Evolutionary conservation across 352 stramenopile species (phyloP).

Genomic region (Phytopythium mirpurense): DNA sequence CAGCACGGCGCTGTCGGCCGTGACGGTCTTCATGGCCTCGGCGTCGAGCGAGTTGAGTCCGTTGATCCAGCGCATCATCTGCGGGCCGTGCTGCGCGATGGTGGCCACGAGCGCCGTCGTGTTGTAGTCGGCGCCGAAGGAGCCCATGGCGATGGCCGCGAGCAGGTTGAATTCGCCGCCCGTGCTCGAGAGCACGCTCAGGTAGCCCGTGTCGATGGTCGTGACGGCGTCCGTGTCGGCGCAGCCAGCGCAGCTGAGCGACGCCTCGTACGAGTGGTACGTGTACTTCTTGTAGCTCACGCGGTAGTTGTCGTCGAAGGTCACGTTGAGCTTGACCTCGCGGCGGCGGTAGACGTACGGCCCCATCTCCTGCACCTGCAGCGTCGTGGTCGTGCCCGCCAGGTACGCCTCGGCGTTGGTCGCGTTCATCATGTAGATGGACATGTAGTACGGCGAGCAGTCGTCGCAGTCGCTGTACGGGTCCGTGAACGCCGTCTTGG

Average conservation of each 20-base stretch:
- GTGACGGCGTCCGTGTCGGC: conserved; percentile 48
- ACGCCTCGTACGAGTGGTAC: conserved; percentile 53
- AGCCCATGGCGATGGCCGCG: conserved; percentile 28
- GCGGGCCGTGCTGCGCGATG: conserved; percentile 33
- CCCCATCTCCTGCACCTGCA: conserved; percentile 59
- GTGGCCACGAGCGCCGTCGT: conserved; percentile 15
- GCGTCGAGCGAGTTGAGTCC: conserved; percentile 74
- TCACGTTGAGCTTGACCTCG: conserved; percentile 58
- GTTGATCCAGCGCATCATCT: conserved; percentile 75
- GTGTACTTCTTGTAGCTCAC: conserved; percentile 79
- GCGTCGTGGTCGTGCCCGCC: conserved; percentile 31
- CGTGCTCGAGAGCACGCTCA: conserved; percentile 57
- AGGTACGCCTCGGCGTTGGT: conserved; percentile 68
- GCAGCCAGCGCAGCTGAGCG: conserved; percentile 52
- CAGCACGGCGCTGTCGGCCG: conserved; percentile 30
- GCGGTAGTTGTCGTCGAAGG: conserved; percentile 42
- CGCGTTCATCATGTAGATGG: conserved; percentile 65
- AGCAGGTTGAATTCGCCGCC: conserved; percentile 62
- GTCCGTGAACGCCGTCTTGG: conserved; percentile 42
- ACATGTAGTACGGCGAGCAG: conserved; percentile 72
- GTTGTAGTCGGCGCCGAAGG: conserved; percentile 28
- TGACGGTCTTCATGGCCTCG: conserved; percentile 54
- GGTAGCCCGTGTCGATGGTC: conserved; percentile 57
- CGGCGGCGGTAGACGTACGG: conserved; percentile 68
- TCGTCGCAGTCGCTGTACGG: conserved; percentile 69